Conservation (phyloP, 2,329 filamentous ascomycete genomes). For the Paracorniculantispora psalliotae region DNA sequence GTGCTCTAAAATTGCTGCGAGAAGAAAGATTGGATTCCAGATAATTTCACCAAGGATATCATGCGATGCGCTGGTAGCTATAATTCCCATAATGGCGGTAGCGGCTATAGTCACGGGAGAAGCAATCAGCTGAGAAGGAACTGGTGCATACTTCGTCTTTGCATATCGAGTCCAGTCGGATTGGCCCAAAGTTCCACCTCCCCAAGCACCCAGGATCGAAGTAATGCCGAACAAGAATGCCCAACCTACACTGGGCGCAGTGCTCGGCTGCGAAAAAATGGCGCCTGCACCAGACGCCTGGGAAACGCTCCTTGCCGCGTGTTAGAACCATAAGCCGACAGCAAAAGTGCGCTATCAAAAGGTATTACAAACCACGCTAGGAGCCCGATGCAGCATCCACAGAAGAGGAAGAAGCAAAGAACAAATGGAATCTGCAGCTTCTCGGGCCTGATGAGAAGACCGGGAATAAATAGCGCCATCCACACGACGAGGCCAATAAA, state of each 20-base stretch:
- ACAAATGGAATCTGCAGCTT: conserved; percentile 23
- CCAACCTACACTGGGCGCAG: conserved; percentile 22
- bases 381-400: conserved; percentile 19
- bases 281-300: conserved; percentile 19
- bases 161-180: conserved; percentile 26
- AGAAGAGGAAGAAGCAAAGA: conserved; percentile 22
- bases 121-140: conserved; percentile 21
- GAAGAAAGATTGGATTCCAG: conserved; percentile 23
- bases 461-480: conserved; percentile 20
- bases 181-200: conserved; percentile 23
- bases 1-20: conserved; percentile 23
- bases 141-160: conserved; percentile 15
- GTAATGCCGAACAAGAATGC: conserved; percentile 28
- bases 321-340: not conserved
- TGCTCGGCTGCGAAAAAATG: conserved; percentile 20
- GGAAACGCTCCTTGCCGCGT: conserved; percentile 17
- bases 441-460: conserved; percentile 21
- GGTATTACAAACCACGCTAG: conserved; percentile 5
- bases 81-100: conserved; percentile 24
- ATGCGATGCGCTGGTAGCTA: conserved; percentile 22
- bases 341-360: not conserved
- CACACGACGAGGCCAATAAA: conserved; percentile 24
- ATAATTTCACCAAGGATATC: conserved; percentile 21
- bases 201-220: conserved; percentile 24
- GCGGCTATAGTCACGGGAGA: conserved; percentile 23